Conservation (phyloP, 2,329 filamentous ascomycete genomes). For the Aspergillus nomiae region DNA sequence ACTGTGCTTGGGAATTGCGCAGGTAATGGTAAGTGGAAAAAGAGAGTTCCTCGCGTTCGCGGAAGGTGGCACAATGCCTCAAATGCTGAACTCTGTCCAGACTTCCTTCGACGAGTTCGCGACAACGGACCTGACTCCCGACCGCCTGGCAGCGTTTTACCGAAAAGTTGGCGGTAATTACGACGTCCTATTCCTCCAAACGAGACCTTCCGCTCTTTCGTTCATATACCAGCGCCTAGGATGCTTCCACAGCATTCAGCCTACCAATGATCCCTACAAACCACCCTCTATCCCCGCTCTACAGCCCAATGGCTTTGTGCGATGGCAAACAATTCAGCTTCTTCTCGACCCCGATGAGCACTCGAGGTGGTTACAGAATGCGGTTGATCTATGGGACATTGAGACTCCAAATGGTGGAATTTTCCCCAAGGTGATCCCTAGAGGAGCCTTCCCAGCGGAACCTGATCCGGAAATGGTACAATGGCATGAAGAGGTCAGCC, state of each 20-base stretch:
- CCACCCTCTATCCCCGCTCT: constrained; percentile 79
- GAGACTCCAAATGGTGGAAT: constrained; percentile 65
- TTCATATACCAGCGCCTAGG: constrained; percentile 92
- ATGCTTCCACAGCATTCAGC: constrained; percentile 84
- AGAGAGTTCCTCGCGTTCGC: constrained; percentile 3
- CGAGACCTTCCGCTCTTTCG: constrained; percentile 73
- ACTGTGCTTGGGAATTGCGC: constrained; percentile 67
- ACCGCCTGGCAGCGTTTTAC: constrained; percentile 77
- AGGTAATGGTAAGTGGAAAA: constrained; percentile 64
- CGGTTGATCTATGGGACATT: constrained; percentile 75
- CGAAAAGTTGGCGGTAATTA: constrained; percentile 73
- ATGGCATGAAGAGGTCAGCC: constrained; percentile 81
- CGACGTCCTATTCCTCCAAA: constrained; percentile 76
- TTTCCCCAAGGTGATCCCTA: constrained; percentile 65
- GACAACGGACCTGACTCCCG: constrained; percentile 54
- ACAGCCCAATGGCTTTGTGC: constrained; percentile 80
- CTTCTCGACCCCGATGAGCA: constrained; percentile 86
- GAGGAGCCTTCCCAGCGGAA: constrained; percentile 69
- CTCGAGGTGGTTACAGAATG: constrained; percentile 77
- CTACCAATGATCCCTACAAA: constrained; percentile 67
- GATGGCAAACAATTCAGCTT: constrained; percentile 92
- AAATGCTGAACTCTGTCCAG: constrained; percentile 18
- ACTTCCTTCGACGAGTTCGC: constrained; percentile 35
- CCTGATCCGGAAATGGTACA: constrained; percentile 78
- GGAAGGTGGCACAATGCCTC: not conserved